Percentiles rank a stretch among this genome's conserved stretches.
These are phyloP conservation scores for Escovopsis sp. DNA, from an alignment of 2,329 filamentous ascomycete species.

Conservation along the genomic window DNA sequence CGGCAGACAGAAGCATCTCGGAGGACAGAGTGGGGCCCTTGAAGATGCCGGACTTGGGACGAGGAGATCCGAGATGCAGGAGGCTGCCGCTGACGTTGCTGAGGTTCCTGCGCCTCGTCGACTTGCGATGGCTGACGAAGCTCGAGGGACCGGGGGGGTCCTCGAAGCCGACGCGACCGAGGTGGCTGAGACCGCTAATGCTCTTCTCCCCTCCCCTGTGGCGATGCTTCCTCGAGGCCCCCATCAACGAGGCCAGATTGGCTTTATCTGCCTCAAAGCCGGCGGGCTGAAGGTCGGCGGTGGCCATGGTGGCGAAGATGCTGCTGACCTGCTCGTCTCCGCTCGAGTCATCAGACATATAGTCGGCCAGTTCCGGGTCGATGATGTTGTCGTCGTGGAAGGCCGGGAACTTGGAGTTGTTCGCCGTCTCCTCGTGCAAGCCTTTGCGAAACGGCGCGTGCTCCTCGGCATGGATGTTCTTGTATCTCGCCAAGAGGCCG, in stretches of 20 bases:
- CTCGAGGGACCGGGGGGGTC: constrained; percentile 40
- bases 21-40: constrained; percentile 38
- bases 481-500: constrained; percentile 64
- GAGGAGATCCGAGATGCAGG: constrained; percentile 57
- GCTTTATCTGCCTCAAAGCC: constrained; percentile 61
- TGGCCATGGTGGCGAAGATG: constrained; percentile 63
- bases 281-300: constrained; percentile 44
- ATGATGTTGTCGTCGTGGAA: constrained; percentile 99
- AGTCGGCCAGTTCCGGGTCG: constrained; percentile 86
- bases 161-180: constrained; percentile 43
- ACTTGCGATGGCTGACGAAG: constrained; percentile 43
- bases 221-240: constrained; percentile 60
- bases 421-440: constrained; percentile 47
- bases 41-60: constrained; percentile 42
- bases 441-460: constrained; percentile 75
- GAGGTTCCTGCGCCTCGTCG: constrained; percentile 60
- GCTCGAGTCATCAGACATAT: constrained; percentile 90
- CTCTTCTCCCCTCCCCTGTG: constrained; percentile 61
- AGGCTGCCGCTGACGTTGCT: constrained; percentile 63
- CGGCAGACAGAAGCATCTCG: constrained; percentile 33
- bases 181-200: constrained; percentile 52
- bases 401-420: constrained; percentile 59
- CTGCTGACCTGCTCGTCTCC: constrained; percentile 84
- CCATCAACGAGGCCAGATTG: constrained; percentile 57
- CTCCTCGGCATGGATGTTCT: constrained; percentile 51